A percentile compares a stretch with the other conserved stretches of the same genome.
These are phyloP conservation scores for Ascochyta viciae-villosae DNA, from an alignment of 2,329 filamentous ascomycete species.

Conservation along the genomic window DNA sequence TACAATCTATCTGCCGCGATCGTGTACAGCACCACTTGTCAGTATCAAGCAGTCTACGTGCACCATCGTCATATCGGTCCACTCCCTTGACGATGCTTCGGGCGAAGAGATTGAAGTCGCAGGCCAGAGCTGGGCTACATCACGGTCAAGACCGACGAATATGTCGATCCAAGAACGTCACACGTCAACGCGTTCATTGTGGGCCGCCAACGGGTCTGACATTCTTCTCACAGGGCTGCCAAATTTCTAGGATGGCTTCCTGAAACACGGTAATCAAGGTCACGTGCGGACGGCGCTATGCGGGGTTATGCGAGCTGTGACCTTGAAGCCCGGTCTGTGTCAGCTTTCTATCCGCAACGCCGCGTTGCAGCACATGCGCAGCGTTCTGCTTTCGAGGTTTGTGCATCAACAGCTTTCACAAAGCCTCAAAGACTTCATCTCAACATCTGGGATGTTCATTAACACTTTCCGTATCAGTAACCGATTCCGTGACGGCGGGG, in stretches of 20 bases:
- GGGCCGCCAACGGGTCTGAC: slow-evolving; percentile 18
- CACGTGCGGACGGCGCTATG: slow-evolving; percentile 6
- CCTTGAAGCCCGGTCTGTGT: slow-evolving; percentile 13
- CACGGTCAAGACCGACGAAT: slow-evolving; percentile 14
- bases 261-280: slow-evolving; percentile 11
- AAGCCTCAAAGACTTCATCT: neutral
- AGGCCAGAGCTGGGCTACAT: slow-evolving; percentile 13
- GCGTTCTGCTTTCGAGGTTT: neutral
- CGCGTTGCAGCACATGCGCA: neutral
- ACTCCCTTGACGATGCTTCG: slow-evolving; percentile 11
- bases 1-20: slow-evolving; percentile 31
- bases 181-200: slow-evolving; percentile 28
- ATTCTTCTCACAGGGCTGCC: slow-evolving; percentile 18
- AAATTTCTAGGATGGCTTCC: slow-evolving; percentile 2
- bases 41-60: slow-evolving; percentile 13
- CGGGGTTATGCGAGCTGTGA: slow-evolving; percentile 1
- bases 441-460: neutral
- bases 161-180: slow-evolving; percentile 24
- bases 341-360: slow-evolving; percentile 4
- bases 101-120: slow-evolving; percentile 9
- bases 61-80: slow-evolving; percentile 23
- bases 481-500: slow-evolving; percentile 6
- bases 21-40: slow-evolving; percentile 18
- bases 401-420: neutral
- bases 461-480: neutral